These are phyloP conservation scores for Phytophthora tubulina DNA, from an alignment of 352 stramenopile species.

Conservation along the genomic window DNA sequence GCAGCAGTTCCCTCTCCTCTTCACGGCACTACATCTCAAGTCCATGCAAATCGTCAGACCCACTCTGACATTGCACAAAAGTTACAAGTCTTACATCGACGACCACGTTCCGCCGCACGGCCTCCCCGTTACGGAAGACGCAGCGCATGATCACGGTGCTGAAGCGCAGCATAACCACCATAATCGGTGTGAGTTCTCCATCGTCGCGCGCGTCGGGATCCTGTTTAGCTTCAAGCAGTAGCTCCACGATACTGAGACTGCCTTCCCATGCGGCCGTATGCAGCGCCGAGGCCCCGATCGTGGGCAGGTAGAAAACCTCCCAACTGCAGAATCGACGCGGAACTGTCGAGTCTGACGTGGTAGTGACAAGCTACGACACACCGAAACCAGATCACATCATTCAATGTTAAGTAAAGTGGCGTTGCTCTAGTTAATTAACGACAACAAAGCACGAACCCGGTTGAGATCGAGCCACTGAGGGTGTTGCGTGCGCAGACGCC, in stretches of 20 bases:
- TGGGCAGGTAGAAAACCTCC: no score
- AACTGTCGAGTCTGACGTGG: neutral
- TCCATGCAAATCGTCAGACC: conserved; percentile 14
- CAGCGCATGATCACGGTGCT: no score
- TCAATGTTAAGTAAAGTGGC: no score
- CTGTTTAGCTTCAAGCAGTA: no score
- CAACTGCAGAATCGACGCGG: conserved; percentile 29
- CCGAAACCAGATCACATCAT: neutral
- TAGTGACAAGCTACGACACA: no score
- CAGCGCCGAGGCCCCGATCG: neutral
- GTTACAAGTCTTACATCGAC: conserved; percentile 24
- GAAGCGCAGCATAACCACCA: no score
- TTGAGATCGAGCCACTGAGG: conserved; percentile 35
- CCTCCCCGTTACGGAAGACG: neutral
- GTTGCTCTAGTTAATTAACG: no score
- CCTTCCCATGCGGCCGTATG: no score
- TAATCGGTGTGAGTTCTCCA: no score
- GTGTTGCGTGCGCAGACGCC: conserved; percentile 10
- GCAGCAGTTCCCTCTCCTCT: conserved; percentile 16
- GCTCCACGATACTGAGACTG: neutral
- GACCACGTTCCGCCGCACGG: conserved; percentile 30
- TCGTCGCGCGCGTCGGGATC: no score
- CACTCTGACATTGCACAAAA: neutral
- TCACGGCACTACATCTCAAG: conserved; percentile 21
- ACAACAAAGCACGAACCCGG: neutral